Evolutionary conservation across 2,329 filamentous ascomycete genomes (phyloP), one percentile per base, ranked within the genome.

Genomic region (Calonectria hongkongensis): DNA sequence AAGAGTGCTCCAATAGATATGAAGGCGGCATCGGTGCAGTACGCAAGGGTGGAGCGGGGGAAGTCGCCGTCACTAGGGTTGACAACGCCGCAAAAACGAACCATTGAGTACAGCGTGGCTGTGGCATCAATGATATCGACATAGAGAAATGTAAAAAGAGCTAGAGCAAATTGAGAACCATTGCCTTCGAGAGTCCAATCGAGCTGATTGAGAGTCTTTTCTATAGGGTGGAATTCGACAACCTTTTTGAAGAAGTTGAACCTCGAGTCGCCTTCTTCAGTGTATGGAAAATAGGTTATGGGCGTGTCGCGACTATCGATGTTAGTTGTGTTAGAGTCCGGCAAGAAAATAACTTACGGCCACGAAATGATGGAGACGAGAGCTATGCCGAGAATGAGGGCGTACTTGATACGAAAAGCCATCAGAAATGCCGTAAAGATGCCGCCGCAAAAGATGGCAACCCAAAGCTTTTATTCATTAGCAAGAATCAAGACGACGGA

Each of bases 81-180:
- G 76, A 94, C 90, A 54, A 90, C 89, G 33, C 91, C 91, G 73
- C 90, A 92, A 84, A 95, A 95, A 27, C 92, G 92, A 1, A 93
- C 94, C 93, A 95, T 95, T n/a, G 93, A 94, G 84, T 95, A 95
- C 45, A 95, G 85, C 0, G 93, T 95, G 50, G 93, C 94, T 0
- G 94, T 95, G 79, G 92, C 92, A 81, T 95, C 94, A 72, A 95
- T 92, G 76, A 95, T 94, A 78, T 95, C 94, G 64, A 95, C 94
- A 72, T 95, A 95, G 3, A 95, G 88, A 80, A 95, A 95, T 1
- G 94, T 95, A 80, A 95, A 92, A 66, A 95, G 89, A 0, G 93
- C 93, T 4, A 95, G 86, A 12, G 89, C 90, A 79, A 95, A 95
- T 75, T 94, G 90, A 0, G 88, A 88, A 7, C 88, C 88, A 41